A percentile compares a stretch with the other conserved stretches of the same genome.
Evolutionary conservation across 169 alveolate genomes (phyloP).

Genomic region (Eimeria acervulina): DNA sequence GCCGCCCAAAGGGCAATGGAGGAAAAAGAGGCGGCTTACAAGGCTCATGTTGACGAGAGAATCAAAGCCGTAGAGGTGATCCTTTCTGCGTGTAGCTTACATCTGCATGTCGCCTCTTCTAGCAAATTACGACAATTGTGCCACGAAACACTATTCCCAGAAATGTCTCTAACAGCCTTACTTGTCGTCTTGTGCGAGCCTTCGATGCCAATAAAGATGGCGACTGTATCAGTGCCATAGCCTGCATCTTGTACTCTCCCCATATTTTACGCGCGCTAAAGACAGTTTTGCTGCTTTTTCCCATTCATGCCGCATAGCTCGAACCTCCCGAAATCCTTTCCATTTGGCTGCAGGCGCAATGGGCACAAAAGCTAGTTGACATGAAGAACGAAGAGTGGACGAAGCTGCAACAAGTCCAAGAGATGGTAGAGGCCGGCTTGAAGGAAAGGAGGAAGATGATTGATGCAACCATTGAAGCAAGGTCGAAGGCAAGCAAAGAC

Average conservation of each 20-base stretch:
- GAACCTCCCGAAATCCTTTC: neutral
- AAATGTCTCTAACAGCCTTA: neutral
- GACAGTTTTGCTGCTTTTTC: neutral
- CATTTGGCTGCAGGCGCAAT: slow-evolving; percentile 59
- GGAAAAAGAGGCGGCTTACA: slow-evolving; percentile 46
- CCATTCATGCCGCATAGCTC: neutral
- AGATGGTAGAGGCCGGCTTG: slow-evolving; percentile 67
- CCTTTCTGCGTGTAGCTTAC: neutral
- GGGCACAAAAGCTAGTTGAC: slow-evolving; percentile 72
- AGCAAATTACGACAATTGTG: neutral
- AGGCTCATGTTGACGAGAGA: slow-evolving; percentile 53
- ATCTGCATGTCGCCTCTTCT: neutral
- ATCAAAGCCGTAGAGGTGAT: slow-evolving; percentile 61
- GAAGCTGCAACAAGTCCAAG: slow-evolving; percentile 53
- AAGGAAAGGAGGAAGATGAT: slow-evolving; percentile 64
- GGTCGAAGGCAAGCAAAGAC: slow-evolving; percentile 1
- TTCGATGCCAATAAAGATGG: neutral
- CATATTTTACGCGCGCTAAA: neutral
- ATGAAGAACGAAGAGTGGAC: slow-evolving; percentile 62
- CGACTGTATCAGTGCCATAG: neutral
- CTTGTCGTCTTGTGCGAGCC: neutral
- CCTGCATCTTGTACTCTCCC: neutral
- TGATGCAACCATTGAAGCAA: slow-evolving; percentile 37
- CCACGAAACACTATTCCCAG: neutral
- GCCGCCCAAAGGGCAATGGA: slow-evolving; percentile 52